A percentile compares a stretch with the other conserved stretches of the same genome.
Conservation (phyloP, 2,329 filamentous ascomycete genomes). For the Hymenoscyphus infarciens region DNA sequence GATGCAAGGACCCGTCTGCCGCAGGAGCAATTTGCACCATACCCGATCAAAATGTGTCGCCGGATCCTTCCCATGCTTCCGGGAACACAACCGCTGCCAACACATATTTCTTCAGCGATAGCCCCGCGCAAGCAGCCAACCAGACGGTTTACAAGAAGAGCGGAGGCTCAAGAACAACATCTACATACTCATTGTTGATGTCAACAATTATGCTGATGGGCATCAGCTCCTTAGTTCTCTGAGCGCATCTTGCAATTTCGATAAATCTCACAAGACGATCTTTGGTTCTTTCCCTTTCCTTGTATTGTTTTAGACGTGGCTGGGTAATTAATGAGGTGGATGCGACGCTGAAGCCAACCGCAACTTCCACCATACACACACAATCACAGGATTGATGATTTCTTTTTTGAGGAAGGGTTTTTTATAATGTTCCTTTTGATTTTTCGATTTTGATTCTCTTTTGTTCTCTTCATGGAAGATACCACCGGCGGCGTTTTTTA, state of each 20-base stretch:
- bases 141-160: slow-evolving; percentile 42
- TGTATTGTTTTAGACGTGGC: not conserved
- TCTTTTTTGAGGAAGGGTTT: not conserved
- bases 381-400: not conserved
- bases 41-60: slow-evolving; percentile 43
- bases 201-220: slow-evolving; percentile 3
- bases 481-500: slow-evolving; percentile 1
- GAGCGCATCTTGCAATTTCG: not conserved
- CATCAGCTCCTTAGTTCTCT: not conserved
- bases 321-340: not conserved
- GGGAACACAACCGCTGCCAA: slow-evolving; percentile 33
- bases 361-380: not conserved
- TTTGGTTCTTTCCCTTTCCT: not conserved
- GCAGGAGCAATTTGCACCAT: slow-evolving; percentile 46
- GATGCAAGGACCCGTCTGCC: slow-evolving; percentile 42
- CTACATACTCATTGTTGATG: not conserved
- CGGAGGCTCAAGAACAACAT: slow-evolving; percentile 4
- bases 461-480: not conserved
- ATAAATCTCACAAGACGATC: not conserved
- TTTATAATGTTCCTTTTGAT: slow-evolving; percentile 3
- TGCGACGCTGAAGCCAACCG: not conserved
- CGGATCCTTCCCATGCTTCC: slow-evolving; percentile 23
- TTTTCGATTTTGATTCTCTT: not conserved
- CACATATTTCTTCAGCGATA: slow-evolving; percentile 48
- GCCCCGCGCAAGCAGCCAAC: slow-evolving; percentile 45